phyloP scores from a whole-genome alignment of 768 basidiomycete species.

The Ramaria sp. region DNA sequence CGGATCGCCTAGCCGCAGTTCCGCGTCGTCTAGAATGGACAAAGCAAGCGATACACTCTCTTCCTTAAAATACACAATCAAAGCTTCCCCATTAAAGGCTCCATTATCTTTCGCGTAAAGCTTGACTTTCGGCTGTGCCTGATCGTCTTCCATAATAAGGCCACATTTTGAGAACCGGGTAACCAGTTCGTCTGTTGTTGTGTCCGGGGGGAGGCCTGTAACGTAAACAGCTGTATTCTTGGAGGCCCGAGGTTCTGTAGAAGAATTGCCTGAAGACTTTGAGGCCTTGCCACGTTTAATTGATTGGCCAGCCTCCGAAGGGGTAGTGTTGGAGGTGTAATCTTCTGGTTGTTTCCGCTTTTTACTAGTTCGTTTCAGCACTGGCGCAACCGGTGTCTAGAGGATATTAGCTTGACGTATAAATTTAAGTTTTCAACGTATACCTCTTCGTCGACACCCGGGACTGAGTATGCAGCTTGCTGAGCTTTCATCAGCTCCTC shows the following conservation, averaged over 20 bases:
- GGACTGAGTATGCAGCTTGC: constrained; percentile 89
- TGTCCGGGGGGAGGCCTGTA: constrained; percentile 67
- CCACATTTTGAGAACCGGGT: constrained; percentile 88
- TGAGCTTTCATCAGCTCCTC: constrained; percentile 81
- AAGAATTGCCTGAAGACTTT: constrained; percentile 24
- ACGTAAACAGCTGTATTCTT: constrained; percentile 94
- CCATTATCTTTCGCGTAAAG: constrained; percentile 87
- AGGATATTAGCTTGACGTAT: constrained; percentile 15
- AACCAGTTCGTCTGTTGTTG: constrained; percentile 64
- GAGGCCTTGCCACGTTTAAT: constrained; percentile 59
- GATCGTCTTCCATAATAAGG: constrained; percentile 83
- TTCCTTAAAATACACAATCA: constrained; percentile 96
- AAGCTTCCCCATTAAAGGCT: constrained; percentile 83
- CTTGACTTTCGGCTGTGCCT: constrained; percentile 91
- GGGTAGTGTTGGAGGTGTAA: constrained; percentile 46
- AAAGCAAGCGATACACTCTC: constrained; percentile 84
- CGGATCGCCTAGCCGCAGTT: constrained; percentile 73
- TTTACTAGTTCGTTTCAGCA: constrained; percentile 58
- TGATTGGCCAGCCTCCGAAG: constrained; percentile 36
- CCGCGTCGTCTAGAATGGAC: constrained; percentile 83
- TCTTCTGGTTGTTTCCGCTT: constrained; percentile 70
- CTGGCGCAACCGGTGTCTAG: constrained; percentile 81
- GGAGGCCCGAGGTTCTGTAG: constrained; percentile 37
- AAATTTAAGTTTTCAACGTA: constrained; percentile 19
- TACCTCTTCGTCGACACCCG: constrained; percentile 91